Evolutionary conservation across 495 filamentous ascomycete species (phyloP).

Genomic region (Talaromyces nanjingensis): DNA sequence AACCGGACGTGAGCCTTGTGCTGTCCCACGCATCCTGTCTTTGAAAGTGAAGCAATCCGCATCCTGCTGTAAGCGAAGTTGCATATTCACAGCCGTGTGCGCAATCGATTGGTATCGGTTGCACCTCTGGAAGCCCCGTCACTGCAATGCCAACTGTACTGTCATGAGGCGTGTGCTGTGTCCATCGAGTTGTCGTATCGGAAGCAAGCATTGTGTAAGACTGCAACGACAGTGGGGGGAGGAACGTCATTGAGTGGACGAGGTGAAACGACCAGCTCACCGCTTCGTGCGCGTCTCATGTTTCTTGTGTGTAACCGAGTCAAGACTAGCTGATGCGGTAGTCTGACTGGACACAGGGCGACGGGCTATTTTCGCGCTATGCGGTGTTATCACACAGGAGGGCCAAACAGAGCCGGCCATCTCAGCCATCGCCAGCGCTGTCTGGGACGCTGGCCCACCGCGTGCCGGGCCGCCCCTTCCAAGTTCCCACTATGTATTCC

Average conservation of each 20-base stretch:
- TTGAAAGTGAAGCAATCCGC: background rate
- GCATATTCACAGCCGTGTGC: background rate
- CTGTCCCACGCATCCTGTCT: background rate
- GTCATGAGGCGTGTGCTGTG: background rate
- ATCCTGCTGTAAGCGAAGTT: background rate
- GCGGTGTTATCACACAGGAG: background rate
- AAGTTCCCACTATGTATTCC: conserved; percentile 1
- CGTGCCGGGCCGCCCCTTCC: conserved; percentile 10
- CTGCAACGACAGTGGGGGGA: background rate
- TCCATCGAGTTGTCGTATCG: conserved; percentile 1
- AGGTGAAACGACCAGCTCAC: conserved; percentile 4
- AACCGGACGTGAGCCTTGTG: background rate
- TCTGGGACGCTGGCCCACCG: conserved; percentile 4
- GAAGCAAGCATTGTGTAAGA: background rate
- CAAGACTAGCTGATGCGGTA: background rate
- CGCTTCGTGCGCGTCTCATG: conserved; percentile 5
- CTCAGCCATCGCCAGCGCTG: background rate
- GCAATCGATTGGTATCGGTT: background rate
- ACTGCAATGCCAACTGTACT: conserved; percentile 7
- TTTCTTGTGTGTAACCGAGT: background rate
- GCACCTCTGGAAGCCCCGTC: background rate
- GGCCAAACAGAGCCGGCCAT: background rate
- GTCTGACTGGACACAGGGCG: background rate
- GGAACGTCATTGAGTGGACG: background rate
- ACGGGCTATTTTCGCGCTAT: background rate